Percentiles rank a stretch among this genome's conserved stretches.
Conservation (phyloP, 768 basidiomycete species). For the Lactifluus hygrophoroides region DNA sequence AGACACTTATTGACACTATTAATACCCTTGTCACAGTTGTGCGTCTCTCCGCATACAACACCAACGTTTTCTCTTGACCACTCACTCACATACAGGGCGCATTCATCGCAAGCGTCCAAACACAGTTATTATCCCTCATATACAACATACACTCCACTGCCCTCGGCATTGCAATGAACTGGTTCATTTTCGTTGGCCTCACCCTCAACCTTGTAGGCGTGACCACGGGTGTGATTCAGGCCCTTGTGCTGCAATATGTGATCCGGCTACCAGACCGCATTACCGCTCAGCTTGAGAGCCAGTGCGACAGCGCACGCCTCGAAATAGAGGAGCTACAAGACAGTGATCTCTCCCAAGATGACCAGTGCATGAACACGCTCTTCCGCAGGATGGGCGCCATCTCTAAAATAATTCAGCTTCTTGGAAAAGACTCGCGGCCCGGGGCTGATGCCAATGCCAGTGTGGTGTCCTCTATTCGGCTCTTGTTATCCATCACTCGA, state of each 20-base stretch:
- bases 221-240: slow-evolving; percentile 7
- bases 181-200: slow-evolving; percentile 19
- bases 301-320: slow-evolving; percentile 11
- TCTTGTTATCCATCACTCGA: too few relatives aligned
- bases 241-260: slow-evolving; percentile 5
- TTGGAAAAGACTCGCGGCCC: too few relatives aligned
- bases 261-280: slow-evolving; percentile 9
- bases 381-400: not conserved
- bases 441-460: too few relatives aligned
- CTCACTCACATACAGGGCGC: slow-evolving; percentile 6
- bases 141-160: not conserved
- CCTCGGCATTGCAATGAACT: slow-evolving; percentile 6
- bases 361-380: not conserved
- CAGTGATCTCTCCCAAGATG: not conserved
- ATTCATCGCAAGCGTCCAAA: slow-evolving; percentile 20
- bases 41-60: too few relatives aligned
- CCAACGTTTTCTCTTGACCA: not conserved
- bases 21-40: too few relatives aligned
- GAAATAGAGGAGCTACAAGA: not conserved
- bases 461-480: too few relatives aligned
- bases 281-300: not conserved
- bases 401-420: not conserved
- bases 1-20: slow-evolving; percentile 14
- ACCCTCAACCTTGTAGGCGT: slow-evolving; percentile 20
- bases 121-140: slow-evolving; percentile 4